Conservation (phyloP, 2,329 filamentous ascomycete species). For the Botryotinia convoluta region DNA sequence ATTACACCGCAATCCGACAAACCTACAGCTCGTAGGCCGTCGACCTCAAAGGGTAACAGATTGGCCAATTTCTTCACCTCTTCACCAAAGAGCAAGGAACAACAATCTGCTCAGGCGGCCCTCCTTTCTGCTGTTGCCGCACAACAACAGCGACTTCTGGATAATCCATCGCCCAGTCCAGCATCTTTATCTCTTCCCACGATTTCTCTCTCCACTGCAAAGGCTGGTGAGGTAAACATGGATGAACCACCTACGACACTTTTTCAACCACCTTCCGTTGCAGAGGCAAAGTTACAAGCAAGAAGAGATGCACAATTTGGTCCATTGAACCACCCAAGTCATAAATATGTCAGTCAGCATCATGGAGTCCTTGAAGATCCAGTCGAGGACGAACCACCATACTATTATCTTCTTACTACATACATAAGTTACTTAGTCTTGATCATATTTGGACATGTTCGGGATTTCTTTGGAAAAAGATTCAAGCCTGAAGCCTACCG, state of each 20-base stretch:
- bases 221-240: constrained; percentile 69
- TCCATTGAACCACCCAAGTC: constrained; percentile 73
- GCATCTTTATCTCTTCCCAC: constrained; percentile 78
- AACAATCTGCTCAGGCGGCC: constrained; percentile 62
- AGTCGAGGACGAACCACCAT: constrained; percentile 91
- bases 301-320: constrained; percentile 88
- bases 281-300: constrained; percentile 72
- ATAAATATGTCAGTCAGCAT: constrained; percentile 87
- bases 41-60: constrained; percentile 68
- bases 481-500: constrained; percentile 83
- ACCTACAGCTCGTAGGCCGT: constrained; percentile 49
- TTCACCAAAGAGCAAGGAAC: constrained; percentile 71
- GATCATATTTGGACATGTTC: constrained; percentile 90
- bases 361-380: constrained; percentile 75
- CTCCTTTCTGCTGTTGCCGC: constrained; percentile 60
- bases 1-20: constrained; percentile 33
- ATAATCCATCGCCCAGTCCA: constrained; percentile 57
- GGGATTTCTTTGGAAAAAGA: constrained; percentile 96
- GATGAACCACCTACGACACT: constrained; percentile 75
- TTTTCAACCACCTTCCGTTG: constrained; percentile 83
- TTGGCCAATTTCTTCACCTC: constrained; percentile 81
- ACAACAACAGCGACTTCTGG: constrained; percentile 55
- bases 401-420: constrained; percentile 94
- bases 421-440: constrained; percentile 97
- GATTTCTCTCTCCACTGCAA: constrained; percentile 87